Conservation (phyloP, 1,139 yeast species). For the Sugiyamaella castrensis region DNA sequence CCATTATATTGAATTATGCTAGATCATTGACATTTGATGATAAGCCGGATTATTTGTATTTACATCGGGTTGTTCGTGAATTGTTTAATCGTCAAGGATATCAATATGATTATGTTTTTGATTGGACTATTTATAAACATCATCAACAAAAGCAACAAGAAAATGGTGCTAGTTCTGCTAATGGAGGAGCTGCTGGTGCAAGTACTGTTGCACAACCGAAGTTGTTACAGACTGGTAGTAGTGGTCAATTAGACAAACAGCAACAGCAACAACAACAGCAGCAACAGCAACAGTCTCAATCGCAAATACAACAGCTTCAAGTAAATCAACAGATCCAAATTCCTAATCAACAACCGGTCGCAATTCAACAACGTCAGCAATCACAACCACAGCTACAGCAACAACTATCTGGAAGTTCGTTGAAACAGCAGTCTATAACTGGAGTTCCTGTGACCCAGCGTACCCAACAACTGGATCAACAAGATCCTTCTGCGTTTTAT, state of each 20-base stretch:
- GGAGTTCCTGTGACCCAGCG: too few relatives aligned
- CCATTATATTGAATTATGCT: slow-evolving; percentile 83
- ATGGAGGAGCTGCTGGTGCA: slow-evolving; percentile 3
- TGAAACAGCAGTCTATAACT: neutral
- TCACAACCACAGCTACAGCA: slow-evolving; percentile 31
- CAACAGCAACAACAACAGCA: slow-evolving; percentile 12
- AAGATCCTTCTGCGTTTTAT: too few relatives aligned
- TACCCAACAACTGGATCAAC: too few relatives aligned
- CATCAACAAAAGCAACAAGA: slow-evolving; percentile 36
- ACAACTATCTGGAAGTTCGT: slow-evolving; percentile 13
- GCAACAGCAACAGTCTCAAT: slow-evolving; percentile 19
- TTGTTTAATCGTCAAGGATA: slow-evolving; percentile 85
- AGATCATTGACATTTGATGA: slow-evolving; percentile 92
- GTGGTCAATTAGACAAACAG: slow-evolving; percentile 1
- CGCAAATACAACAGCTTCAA: slow-evolving; percentile 18
- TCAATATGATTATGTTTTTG: slow-evolving; percentile 91
- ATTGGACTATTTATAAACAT: slow-evolving; percentile 92
- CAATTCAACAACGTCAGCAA: slow-evolving; percentile 15
- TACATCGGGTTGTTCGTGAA: slow-evolving; percentile 87
- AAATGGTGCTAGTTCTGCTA: slow-evolving; percentile 1
- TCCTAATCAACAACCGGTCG: slow-evolving; percentile 14
- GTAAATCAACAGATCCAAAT: slow-evolving; percentile 18
- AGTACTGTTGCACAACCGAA: neutral
- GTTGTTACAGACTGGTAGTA: neutral
- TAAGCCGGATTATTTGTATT: slow-evolving; percentile 89